These are phyloP conservation scores for Chrysanthemum makinoi DNA, from an alignment of 129 eudicot genomes.

Conservation along the genomic window DNA sequence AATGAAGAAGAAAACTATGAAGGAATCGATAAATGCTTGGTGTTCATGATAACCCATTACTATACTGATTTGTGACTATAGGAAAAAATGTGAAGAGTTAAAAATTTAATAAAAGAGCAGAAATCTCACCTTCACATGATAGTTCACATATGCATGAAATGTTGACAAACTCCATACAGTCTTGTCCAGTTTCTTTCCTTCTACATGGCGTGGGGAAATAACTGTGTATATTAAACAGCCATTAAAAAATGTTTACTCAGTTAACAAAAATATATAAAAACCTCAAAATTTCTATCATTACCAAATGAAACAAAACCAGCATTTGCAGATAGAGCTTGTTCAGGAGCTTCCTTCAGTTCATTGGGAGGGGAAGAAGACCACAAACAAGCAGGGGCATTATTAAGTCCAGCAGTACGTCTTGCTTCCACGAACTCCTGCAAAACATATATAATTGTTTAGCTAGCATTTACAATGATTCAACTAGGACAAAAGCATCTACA, in stretches of 20 bases:
- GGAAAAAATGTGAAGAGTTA: not conserved
- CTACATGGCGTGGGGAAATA: constrained; percentile 84
- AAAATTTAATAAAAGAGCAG: not conserved
- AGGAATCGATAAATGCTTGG: not conserved
- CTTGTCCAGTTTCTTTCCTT: constrained; percentile 83
- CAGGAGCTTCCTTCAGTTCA: constrained; percentile 66
- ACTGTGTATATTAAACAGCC: constrained; percentile 44
- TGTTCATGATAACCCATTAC: not conserved
- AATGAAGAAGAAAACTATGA: constrained; percentile 9
- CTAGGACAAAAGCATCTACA: not conserved
- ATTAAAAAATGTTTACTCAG: constrained; percentile 2
- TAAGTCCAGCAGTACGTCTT: constrained; percentile 71
- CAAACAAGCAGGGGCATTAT: constrained; percentile 76
- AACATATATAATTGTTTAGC: not conserved
- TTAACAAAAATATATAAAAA: not conserved
- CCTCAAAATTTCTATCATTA: constrained; percentile 21
- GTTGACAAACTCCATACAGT: constrained; percentile 93
- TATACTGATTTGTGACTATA: not conserved
- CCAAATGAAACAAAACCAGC: constrained; percentile 97
- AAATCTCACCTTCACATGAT: constrained; percentile 87
- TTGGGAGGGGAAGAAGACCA: constrained; percentile 88
- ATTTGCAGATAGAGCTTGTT: constrained; percentile 74
- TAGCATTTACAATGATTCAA: not conserved
- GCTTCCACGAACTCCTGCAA: constrained; percentile 90
- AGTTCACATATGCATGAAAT: constrained; percentile 88